Conservation (phyloP, 306 rosid genomes). For the Quercus parvula region DNA sequence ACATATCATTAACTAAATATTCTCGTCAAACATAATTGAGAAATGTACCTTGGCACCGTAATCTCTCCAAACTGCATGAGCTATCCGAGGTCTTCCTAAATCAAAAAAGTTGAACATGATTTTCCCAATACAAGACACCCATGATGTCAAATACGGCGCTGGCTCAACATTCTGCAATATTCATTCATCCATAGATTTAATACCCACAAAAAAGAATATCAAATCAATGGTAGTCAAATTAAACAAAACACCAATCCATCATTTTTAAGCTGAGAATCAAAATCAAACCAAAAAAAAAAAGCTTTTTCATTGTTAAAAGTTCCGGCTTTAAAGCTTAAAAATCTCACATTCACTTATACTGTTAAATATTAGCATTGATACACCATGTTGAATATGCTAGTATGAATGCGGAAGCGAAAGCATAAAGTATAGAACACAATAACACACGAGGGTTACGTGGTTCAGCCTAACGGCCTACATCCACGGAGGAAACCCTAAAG, state of each 20-base stretch:
- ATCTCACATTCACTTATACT: background rate
- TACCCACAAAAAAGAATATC: slow-evolving; percentile 10
- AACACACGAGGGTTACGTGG: no score
- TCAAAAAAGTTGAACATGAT: slow-evolving; percentile 94
- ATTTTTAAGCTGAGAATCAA: background rate
- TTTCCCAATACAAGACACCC: slow-evolving; percentile 89
- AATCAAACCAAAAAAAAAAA: background rate
- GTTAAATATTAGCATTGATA: no score
- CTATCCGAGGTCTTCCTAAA: slow-evolving; percentile 84
- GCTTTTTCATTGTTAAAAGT: background rate
- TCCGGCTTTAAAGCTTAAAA: background rate
- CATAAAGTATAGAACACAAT: no score
- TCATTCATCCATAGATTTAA: background rate
- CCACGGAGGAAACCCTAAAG: no score
- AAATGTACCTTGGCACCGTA: slow-evolving; percentile 78
- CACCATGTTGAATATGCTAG: no score
- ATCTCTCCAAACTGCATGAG: slow-evolving; percentile 98
- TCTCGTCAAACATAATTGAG: background rate
- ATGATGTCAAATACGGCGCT: slow-evolving; percentile 87
- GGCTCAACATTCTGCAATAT: slow-evolving; percentile 83
- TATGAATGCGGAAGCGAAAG: no score
- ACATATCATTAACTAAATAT: background rate
- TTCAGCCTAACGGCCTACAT: no score
- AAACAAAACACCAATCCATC: background rate
- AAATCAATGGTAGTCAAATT: background rate